Percentiles rank a stretch among this genome's conserved stretches.
Evolutionary conservation across 805 yeast species (phyloP).

Genomic region (Pichia thaimueangensis): DNA sequence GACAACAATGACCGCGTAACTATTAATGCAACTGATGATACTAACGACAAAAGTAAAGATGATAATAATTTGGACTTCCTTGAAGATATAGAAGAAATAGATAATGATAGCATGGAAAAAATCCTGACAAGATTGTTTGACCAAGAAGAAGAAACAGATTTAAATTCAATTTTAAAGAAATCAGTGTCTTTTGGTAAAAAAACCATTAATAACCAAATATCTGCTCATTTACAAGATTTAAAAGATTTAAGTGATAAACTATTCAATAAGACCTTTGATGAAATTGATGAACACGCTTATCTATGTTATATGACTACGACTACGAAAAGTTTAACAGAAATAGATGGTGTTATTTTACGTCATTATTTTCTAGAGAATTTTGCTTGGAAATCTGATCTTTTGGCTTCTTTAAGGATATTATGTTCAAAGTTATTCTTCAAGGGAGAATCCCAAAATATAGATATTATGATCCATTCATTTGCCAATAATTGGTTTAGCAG

Average conservation of each 20-base stretch:
- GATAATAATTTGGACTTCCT: no score
- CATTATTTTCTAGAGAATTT: conserved; percentile 41
- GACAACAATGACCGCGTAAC: no score
- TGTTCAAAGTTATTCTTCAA: conserved; percentile 65
- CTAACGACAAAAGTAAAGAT: no score
- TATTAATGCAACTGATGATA: no score
- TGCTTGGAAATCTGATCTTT: conserved; percentile 42
- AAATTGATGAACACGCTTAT: conserved; percentile 20
- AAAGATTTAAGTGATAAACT: conserved; percentile 14
- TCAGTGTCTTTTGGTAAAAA: background rate
- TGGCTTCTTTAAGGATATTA: conserved; percentile 50
- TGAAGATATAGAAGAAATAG: background rate
- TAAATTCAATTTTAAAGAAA: background rate
- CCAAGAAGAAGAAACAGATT: background rate
- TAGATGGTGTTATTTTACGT: conserved; percentile 36
- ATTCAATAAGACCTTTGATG: conserved; percentile 26
- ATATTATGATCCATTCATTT: conserved; percentile 62
- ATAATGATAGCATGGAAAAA: background rate
- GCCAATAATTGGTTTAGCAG: conserved; percentile 54
- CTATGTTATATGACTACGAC: conserved; percentile 18
- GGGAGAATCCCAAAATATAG: conserved; percentile 81
- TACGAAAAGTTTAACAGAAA: conserved; percentile 7
- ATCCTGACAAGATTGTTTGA: background rate
- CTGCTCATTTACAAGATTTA: background rate
- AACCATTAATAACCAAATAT: background rate